Evolutionary conservation across 2,329 filamentous ascomycete species (phyloP).

Genomic region (Atkinsonella texensis): DNA sequence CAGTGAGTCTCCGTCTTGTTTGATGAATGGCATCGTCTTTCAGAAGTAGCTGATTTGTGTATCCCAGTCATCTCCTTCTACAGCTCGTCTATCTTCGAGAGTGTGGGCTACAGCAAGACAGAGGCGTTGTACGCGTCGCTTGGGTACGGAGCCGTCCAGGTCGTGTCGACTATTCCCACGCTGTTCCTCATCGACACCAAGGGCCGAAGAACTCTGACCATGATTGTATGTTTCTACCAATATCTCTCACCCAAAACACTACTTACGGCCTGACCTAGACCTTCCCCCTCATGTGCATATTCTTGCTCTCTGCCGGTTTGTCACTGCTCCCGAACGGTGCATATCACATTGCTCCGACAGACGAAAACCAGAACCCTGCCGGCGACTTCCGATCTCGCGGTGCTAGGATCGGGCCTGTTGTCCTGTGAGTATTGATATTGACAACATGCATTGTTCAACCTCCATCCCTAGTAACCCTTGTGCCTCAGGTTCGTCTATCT

Average conservation of each 20-base stretch:
- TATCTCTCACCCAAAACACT: not conserved
- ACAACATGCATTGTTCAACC: not conserved
- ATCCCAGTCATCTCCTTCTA: constrained; percentile 53
- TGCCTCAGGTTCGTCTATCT: constrained; percentile 16
- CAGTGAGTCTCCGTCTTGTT: constrained; percentile 7
- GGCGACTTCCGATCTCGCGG: constrained; percentile 8
- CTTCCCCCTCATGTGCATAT: constrained; percentile 17
- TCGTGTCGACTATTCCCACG: constrained; percentile 17
- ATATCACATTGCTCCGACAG: constrained; percentile 9
- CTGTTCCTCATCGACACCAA: constrained; percentile 19
- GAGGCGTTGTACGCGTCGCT: constrained; percentile 33
- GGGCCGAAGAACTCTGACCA: constrained; percentile 15
- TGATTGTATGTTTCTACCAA: constrained; percentile 11
- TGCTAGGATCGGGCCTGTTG: constrained; percentile 10
- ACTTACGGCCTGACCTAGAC: constrained; percentile 5
- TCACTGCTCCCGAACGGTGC: constrained; percentile 12
- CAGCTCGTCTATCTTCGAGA: constrained; percentile 43
- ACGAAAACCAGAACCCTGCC: constrained; percentile 7
- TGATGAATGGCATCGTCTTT: too few species aligned
- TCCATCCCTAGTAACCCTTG: not conserved
- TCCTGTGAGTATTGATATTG: constrained; percentile 5
- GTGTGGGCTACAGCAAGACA: constrained; percentile 40
- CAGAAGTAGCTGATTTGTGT: not conserved
- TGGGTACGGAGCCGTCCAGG: constrained; percentile 37
- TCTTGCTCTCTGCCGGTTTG: constrained; percentile 15